phyloP scores from a whole-genome alignment of 371 early-diverging fungal species.

The Actinomortierella wolfii region DNA sequence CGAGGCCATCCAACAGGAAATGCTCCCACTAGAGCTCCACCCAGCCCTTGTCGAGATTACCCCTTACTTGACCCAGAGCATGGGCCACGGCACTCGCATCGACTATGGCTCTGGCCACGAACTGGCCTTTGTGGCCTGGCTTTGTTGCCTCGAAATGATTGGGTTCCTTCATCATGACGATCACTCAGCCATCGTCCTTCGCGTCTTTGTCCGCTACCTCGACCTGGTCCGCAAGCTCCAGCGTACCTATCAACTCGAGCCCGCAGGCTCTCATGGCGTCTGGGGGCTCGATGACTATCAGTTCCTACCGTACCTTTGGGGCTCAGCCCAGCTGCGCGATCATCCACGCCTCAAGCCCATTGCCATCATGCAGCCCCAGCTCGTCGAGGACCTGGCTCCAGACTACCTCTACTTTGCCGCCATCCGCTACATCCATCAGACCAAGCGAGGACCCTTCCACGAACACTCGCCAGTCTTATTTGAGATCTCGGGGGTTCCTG shows the following conservation, averaged over 20 bases:
- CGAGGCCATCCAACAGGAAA: slow-evolving; percentile 34
- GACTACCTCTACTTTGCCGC: slow-evolving; percentile 91
- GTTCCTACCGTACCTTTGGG: slow-evolving; percentile 96
- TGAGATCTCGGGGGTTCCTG: slow-evolving; percentile 87
- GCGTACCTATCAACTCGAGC: slow-evolving; percentile 91
- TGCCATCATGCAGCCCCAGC: slow-evolving; percentile 68
- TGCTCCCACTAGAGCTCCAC: slow-evolving; percentile 50
- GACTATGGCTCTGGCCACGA: slow-evolving; percentile 99
- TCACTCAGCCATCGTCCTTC: slow-evolving; percentile 70
- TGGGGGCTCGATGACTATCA: slow-evolving; percentile 99
- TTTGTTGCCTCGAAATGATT: slow-evolving; percentile 76
- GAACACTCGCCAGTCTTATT: slow-evolving; percentile 94
- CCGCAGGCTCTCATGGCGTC: slow-evolving; percentile 98
- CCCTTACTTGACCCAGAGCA: slow-evolving; percentile 80
- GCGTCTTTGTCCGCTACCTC: slow-evolving; percentile 88
- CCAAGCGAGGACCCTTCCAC: slow-evolving; percentile 68
- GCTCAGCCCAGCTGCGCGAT: slow-evolving; percentile 83
- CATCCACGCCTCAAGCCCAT: slow-evolving; percentile 74
- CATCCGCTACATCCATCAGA: slow-evolving; percentile 83
- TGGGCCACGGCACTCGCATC: slow-evolving; percentile 94
- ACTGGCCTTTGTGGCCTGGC: slow-evolving; percentile 91
- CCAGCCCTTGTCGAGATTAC: slow-evolving; percentile 69
- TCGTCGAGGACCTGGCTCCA: slow-evolving; percentile 66
- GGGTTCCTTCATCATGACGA: slow-evolving; percentile 65
- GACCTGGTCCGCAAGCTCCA: slow-evolving; percentile 85